Evolutionary conservation across 768 basidiomycete genomes (phyloP).

Genomic region (Lentinula edodes): DNA sequence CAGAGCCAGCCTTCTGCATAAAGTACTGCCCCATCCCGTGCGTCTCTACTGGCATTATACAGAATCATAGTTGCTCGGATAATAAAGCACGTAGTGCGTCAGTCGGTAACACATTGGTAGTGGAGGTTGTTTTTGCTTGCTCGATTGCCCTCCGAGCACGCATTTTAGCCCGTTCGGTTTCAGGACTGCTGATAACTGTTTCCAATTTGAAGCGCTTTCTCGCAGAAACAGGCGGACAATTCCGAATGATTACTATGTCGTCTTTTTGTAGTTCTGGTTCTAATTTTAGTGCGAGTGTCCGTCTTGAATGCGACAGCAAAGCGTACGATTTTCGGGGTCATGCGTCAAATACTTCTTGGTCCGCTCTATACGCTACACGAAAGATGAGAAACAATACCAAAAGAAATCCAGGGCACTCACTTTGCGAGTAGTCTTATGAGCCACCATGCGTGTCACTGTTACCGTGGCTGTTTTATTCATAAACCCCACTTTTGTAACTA

Average conservation of each 20-base stretch:
- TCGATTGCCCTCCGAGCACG: constrained; percentile 3
- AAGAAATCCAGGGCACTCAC: constrained; percentile 31
- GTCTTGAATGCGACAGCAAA: background rate
- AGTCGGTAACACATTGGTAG: constrained; percentile 9
- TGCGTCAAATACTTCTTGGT: constrained; percentile 78
- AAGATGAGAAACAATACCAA: constrained; percentile 1
- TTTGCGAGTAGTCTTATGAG: constrained; percentile 75
- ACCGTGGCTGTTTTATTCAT: constrained; percentile 87
- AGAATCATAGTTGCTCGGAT: background rate
- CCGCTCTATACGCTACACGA: constrained; percentile 57
- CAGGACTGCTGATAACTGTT: constrained; percentile 61
- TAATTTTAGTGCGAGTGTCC: constrained; percentile 7
- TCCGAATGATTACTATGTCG: constrained; percentile 72
- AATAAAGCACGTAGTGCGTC: constrained; percentile 5
- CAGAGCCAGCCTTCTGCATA: constrained; percentile 21
- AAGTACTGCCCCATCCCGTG: background rate
- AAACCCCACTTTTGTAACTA: constrained; percentile 74
- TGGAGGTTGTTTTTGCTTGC: constrained; percentile 5
- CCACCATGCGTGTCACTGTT: constrained; percentile 66
- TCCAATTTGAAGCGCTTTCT: constrained; percentile 73
- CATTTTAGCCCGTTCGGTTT: constrained; percentile 45
- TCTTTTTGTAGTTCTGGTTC: constrained; percentile 54
- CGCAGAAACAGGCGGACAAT: constrained; percentile 77
- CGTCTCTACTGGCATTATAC: background rate
- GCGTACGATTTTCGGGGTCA: constrained; percentile 66